Evolutionary conservation across 129 eudicot genomes (phyloP).

Genomic region (Flaveria brownii): DNA sequence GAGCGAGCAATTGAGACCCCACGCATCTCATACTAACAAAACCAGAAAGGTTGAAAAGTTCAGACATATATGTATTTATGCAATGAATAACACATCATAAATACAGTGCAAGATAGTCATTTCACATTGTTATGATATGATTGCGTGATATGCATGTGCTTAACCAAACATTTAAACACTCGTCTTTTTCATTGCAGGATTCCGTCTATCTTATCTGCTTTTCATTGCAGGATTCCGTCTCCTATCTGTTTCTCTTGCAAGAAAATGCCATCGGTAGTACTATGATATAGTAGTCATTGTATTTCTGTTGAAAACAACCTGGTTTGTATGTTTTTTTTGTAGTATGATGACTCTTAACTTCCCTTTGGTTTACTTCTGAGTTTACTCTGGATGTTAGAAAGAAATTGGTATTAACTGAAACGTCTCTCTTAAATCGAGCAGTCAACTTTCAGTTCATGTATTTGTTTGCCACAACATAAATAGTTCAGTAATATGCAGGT

Average conservation of each 20-base stretch:
- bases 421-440: neutral
- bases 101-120: neutral
- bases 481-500: neutral
- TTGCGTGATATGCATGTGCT: neutral
- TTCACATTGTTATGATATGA: neutral
- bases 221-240: neutral
- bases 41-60: neutral
- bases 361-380: conserved; percentile 13
- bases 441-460: neutral
- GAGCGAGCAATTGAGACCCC: neutral
- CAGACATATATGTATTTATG: neutral
- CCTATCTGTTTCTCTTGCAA: conserved; percentile 6
- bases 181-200: conserved; percentile 25
- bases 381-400: conserved; percentile 17
- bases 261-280: neutral
- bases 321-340: conserved; percentile 26
- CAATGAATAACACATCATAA: neutral
- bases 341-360: conserved; percentile 2
- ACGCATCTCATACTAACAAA: neutral
- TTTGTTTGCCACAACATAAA: neutral
- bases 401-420: conserved; percentile 9
- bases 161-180: neutral
- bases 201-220: neutral
- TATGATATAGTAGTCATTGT: conserved; percentile 11
- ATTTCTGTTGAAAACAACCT: conserved; percentile 7